Conservation (phyloP, 148 eudicot species). For the Spergularia marina region DNA sequence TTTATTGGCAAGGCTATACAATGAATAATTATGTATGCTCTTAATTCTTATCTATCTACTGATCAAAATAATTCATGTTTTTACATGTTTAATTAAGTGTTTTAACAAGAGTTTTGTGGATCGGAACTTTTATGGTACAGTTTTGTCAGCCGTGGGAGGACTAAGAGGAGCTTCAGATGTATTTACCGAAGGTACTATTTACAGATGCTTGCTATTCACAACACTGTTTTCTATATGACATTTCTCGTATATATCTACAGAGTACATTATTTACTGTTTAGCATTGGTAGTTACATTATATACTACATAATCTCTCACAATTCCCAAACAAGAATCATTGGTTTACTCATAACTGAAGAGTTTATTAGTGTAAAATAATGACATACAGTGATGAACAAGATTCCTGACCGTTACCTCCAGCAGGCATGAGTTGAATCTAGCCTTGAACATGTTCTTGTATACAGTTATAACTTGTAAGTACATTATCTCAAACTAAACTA, state of each 20-base stretch:
- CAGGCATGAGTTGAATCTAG: conserved; percentile 7
- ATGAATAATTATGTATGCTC: too few species aligned
- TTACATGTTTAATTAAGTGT: too few species aligned
- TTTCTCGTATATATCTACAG: too few species aligned
- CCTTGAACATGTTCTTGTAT: conserved; percentile 1
- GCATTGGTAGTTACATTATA: too few species aligned
- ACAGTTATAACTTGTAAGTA: background rate
- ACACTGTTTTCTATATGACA: too few species aligned
- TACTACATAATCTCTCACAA: background rate
- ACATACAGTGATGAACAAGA: background rate
- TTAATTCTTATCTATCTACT: too few species aligned
- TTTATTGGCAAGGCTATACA: too few species aligned
- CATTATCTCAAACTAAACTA: background rate
- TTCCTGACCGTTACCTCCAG: background rate
- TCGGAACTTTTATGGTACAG: conserved; percentile 10
- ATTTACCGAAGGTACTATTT: conserved; percentile 41
- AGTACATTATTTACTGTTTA: too few species aligned
- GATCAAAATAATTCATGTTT: too few species aligned
- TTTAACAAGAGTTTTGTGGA: too few species aligned
- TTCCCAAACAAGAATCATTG: background rate
- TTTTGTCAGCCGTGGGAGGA: conserved; percentile 46
- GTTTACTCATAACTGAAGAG: background rate
- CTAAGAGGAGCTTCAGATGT: conserved; percentile 31
- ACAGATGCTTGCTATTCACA: too few species aligned
- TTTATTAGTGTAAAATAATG: too few species aligned